Evolutionary conservation across 2,329 filamentous ascomycete genomes (phyloP).

Genomic region (Orbilia oligospora): DNA sequence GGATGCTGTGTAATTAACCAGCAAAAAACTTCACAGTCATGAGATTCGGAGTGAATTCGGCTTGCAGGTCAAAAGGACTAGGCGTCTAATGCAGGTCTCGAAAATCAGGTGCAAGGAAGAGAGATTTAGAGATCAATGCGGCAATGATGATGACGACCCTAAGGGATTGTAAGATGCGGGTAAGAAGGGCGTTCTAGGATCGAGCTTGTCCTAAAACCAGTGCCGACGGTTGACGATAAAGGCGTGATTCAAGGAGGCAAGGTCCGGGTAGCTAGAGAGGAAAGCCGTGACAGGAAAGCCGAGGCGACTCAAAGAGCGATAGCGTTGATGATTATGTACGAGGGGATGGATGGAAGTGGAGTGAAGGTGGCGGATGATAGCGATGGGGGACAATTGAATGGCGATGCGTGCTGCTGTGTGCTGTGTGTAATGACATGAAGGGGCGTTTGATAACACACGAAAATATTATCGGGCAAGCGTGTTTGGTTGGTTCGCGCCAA

Average conservation of each 20-base stretch:
- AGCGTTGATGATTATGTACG: background rate
- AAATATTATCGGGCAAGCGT: conserved; percentile 37
- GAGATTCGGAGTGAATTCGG: conserved; percentile 58
- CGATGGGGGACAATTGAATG: background rate
- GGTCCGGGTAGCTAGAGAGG: conserved; percentile 30
- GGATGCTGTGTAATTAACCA: conserved; percentile 50
- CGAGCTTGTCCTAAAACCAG: conserved; percentile 49
- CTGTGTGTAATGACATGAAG: conserved; percentile 36
- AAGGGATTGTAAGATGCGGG: conserved; percentile 36
- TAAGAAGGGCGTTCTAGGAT: conserved; percentile 35
- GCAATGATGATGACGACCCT: conserved; percentile 38
- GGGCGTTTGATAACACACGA: conserved; percentile 39
- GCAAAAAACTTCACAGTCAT: conserved; percentile 29
- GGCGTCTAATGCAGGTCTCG: conserved; percentile 39
- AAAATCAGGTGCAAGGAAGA: conserved; percentile 31
- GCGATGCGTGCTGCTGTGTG: conserved; percentile 19
- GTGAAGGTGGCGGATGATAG: conserved; percentile 7
- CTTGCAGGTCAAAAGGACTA: conserved; percentile 22
- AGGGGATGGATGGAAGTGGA: background rate
- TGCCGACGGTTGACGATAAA: conserved; percentile 20
- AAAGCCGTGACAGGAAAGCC: conserved; percentile 31
- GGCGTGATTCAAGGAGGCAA: conserved; percentile 36
- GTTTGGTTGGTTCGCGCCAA: conserved; percentile 48
- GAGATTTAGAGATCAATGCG: conserved; percentile 40
- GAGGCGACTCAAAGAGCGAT: conserved; percentile 9